Percentiles rank a stretch among this genome's conserved stretches.
phyloP scores from a whole-genome alignment of 768 basidiomycete species.

The Tulasnella sp. region DNA sequence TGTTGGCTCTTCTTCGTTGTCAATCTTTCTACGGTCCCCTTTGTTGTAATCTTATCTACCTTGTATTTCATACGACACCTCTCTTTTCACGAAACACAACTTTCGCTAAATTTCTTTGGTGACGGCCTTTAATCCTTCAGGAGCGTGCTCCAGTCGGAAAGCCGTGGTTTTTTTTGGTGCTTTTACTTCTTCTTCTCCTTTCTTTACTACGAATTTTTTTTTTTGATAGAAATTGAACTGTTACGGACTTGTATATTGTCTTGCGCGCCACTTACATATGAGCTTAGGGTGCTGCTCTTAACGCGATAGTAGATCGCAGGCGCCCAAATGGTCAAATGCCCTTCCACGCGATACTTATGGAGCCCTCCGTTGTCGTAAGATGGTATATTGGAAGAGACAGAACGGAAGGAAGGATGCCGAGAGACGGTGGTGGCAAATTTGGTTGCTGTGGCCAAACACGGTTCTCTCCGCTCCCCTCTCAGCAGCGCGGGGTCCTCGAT shows the following conservation, averaged over 20 bases:
- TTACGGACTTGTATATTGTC: not conserved
- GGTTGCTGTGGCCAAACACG: not conserved
- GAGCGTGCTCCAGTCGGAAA: not conserved
- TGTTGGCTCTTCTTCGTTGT: not conserved
- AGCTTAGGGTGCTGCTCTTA: not conserved
- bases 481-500: not conserved
- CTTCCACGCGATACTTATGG: not conserved
- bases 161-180: not conserved
- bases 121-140: not conserved
- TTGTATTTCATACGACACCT: not conserved
- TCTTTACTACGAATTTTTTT: not conserved
- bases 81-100: not conserved
- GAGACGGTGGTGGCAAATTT: not conserved
- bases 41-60: not conserved
- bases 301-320: not conserved
- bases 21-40: not conserved
- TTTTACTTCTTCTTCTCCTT: not conserved
- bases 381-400: not conserved
- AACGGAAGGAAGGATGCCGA: not conserved
- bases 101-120: not conserved
- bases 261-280: not conserved
- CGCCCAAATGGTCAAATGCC: no score
- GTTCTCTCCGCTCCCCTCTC: not conserved
- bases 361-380: not conserved
- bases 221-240: not conserved